A percentile compares a stretch with the other conserved stretches of the same genome.
These are phyloP conservation scores for Paecilomyces fulvus DNA, from an alignment of 2,329 filamentous ascomycete species.

Conservation along the genomic window DNA sequence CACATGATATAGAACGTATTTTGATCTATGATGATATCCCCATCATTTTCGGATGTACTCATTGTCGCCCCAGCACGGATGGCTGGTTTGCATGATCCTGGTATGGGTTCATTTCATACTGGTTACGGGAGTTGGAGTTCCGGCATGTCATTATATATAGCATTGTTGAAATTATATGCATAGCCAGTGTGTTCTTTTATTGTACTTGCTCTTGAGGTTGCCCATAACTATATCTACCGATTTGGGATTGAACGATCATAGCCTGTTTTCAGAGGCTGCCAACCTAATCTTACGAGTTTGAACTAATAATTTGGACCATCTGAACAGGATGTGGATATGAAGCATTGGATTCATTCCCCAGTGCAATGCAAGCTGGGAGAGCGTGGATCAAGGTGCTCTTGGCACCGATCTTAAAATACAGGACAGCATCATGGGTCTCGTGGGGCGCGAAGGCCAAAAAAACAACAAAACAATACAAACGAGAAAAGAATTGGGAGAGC, in stretches of 20 bases:
- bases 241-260: not conserved
- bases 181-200: not conserved
- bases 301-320: not conserved
- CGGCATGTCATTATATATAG: not conserved
- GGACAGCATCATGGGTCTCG: not conserved
- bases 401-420: not conserved
- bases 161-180: not conserved
- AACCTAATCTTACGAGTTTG: not conserved
- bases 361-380: not conserved
- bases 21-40: slow-evolving; percentile 26
- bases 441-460: not conserved
- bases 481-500: not conserved
- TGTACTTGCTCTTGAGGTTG: not conserved
- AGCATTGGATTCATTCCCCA: not conserved
- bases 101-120: not conserved
- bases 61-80: slow-evolving; percentile 18
- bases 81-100: slow-evolving; percentile 25
- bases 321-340: not conserved
- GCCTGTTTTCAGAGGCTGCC: not conserved
- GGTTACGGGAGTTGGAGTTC: not conserved
- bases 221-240: too few relatives aligned
- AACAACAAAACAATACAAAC: not conserved
- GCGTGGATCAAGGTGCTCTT: not conserved
- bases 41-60: slow-evolving; percentile 27
- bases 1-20: slow-evolving; percentile 26